Percentiles rank a stretch among this genome's conserved stretches.
Evolutionary conservation across 2,329 filamentous ascomycete genomes (phyloP).

Genomic region (Alternaria viburni): DNA sequence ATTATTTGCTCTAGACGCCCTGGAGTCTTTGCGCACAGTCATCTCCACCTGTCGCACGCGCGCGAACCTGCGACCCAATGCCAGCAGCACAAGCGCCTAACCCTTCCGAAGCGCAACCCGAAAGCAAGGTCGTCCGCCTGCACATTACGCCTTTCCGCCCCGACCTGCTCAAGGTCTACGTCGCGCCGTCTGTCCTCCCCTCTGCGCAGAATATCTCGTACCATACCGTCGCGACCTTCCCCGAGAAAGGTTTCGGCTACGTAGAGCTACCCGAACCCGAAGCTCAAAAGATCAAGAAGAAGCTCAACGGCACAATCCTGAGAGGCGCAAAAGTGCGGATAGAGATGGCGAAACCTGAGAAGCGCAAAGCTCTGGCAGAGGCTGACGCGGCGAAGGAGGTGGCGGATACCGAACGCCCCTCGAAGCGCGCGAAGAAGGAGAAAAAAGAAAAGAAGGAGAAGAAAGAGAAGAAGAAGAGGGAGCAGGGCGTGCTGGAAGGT

Average conservation of each 20-base stretch:
- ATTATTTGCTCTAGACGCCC: neutral
- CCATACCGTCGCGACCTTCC: slow-evolving; percentile 84
- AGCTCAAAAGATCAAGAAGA: slow-evolving; percentile 89
- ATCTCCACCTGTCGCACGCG: slow-evolving; percentile 18
- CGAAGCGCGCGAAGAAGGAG: slow-evolving; percentile 51
- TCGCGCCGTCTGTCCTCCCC: slow-evolving; percentile 71
- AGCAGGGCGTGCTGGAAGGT: slow-evolving; percentile 66
- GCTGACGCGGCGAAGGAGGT: slow-evolving; percentile 44
- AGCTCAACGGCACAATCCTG: slow-evolving; percentile 83
- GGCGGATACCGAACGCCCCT: slow-evolving; percentile 58
- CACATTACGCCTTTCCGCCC: slow-evolving; percentile 88
- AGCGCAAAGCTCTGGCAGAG: slow-evolving; percentile 53
- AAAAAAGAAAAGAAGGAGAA: slow-evolving; percentile 56
- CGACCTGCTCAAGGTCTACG: slow-evolving; percentile 72
- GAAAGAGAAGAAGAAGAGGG: slow-evolving; percentile 54
- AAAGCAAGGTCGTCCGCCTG: slow-evolving; percentile 60
- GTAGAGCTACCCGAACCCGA: slow-evolving; percentile 81
- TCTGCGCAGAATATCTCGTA: slow-evolving; percentile 83
- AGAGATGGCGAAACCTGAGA: slow-evolving; percentile 76
- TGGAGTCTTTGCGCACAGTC: slow-evolving; percentile 3
- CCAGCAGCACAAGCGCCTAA: slow-evolving; percentile 39
- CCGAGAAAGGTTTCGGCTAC: slow-evolving; percentile 89
- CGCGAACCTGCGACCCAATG: slow-evolving; percentile 37
- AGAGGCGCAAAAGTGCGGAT: slow-evolving; percentile 86
- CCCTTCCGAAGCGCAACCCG: slow-evolving; percentile 20